Evolutionary conservation across 163 green algal genomes (phyloP).

Genomic region (Prototheca wickerhamii): DNA sequence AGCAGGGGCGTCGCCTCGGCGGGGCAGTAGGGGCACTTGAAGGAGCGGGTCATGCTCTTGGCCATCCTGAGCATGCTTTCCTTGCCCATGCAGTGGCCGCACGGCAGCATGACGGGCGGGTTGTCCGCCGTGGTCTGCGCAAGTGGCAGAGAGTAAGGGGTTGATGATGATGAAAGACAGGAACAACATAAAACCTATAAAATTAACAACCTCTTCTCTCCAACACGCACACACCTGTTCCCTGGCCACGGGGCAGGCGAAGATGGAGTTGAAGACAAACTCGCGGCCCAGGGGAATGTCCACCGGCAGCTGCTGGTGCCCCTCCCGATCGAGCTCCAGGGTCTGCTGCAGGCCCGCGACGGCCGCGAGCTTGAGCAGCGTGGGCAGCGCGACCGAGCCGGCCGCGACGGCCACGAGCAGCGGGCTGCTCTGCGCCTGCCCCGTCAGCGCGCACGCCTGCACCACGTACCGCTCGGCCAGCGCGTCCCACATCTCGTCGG

Average conservation of each 20-base stretch:
- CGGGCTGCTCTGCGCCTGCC: constrained; percentile 58
- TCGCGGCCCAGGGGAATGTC: constrained; percentile 80
- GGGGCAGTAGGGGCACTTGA: constrained; percentile 98
- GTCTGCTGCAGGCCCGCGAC: constrained; percentile 33
- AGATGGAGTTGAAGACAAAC: constrained; percentile 91
- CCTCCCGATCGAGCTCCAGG: too few species aligned
- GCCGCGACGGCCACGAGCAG: constrained; percentile 67
- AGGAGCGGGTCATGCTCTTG: constrained; percentile 56
- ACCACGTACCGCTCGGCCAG: constrained; percentile 61
- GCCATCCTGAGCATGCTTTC: constrained; percentile 68
- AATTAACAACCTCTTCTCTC: too few species aligned
- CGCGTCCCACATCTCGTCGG: constrained; percentile 52
- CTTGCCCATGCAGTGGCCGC: constrained; percentile 87
- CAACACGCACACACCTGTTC: constrained; percentile 32
- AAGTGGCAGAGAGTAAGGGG: not conserved
- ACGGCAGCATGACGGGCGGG: constrained; percentile 87
- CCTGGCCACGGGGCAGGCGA: constrained; percentile 85
- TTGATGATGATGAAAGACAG: not conserved
- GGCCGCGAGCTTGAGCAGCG: constrained; percentile 74
- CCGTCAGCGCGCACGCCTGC: constrained; percentile 77
- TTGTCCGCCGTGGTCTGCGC: constrained; percentile 66
- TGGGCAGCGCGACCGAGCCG: constrained; percentile 71
- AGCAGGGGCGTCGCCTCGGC: constrained; percentile 53
- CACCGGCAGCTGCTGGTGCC: constrained; percentile 80
- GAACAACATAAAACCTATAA: too few species aligned